These are phyloP conservation scores for Cetraspora pellucida DNA, from an alignment of 192 early-diverging fungal genomes.

Conservation along the genomic window DNA sequence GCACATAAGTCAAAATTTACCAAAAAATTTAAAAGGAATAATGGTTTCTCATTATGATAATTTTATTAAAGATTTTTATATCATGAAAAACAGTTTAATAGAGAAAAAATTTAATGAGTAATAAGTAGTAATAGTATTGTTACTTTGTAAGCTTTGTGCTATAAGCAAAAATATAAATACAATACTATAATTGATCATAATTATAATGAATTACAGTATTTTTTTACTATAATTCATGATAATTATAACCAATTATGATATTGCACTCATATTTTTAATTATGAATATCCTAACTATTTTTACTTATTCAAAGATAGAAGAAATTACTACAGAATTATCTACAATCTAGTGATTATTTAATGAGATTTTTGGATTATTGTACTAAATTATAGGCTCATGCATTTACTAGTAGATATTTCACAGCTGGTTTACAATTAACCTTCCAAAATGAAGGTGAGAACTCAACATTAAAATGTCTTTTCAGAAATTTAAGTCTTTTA, in stretches of 20 bases:
- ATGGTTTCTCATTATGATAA: not conserved
- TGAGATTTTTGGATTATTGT: not conserved
- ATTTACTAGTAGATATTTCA: not conserved
- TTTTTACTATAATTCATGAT: too few species aligned
- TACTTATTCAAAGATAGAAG: not conserved
- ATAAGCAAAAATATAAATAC: too few species aligned
- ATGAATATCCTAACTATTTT: too few species aligned
- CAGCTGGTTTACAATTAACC: not conserved
- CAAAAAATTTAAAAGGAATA: not conserved
- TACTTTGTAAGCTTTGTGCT: too few species aligned
- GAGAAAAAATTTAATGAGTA: not conserved
- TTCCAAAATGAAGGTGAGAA: not conserved
- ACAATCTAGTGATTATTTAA: not conserved
- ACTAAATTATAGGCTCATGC: not conserved
- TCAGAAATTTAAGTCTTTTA: not conserved
- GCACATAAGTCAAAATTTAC: not conserved
- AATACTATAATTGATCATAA: too few species aligned
- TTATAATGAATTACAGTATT: too few species aligned
- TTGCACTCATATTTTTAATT: too few species aligned
- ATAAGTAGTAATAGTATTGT: too few species aligned
- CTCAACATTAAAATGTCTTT: not conserved
- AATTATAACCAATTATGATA: too few species aligned
- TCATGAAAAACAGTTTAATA: not conserved
- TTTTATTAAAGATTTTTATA: conserved; percentile 1
- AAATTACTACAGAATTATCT: not conserved